Percentiles rank a stretch among this genome's conserved stretches.
phyloP scores from a whole-genome alignment of 129 eudicot species.

The Deinandra increscens region DNA sequence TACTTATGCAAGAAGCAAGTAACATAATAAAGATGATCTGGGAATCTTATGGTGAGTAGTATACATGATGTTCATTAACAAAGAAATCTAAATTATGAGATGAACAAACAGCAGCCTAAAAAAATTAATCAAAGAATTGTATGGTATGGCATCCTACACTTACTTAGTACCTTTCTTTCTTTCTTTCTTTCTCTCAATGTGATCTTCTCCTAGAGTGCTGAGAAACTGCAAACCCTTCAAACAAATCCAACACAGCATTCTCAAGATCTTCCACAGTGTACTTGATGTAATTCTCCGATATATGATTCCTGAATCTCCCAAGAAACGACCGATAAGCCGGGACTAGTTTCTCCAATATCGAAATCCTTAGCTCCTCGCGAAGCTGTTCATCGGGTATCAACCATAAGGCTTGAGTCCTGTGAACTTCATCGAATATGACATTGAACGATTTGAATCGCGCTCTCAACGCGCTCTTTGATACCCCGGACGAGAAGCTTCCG shows the following conservation, averaged over 20 bases:
- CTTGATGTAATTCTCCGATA: slow-evolving; percentile 59
- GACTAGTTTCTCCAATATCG: slow-evolving; percentile 43
- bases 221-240: slow-evolving; percentile 49
- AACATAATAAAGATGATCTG: not conserved
- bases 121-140: not conserved
- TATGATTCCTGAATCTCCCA: slow-evolving; percentile 49
- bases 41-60: not conserved
- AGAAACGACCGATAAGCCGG: slow-evolving; percentile 39
- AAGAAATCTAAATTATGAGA: not conserved
- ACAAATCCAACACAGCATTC: slow-evolving; percentile 51
- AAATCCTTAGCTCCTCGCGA: slow-evolving; percentile 49
- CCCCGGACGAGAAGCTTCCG: slow-evolving; percentile 49
- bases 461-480: slow-evolving; percentile 47
- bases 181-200: slow-evolving; percentile 18
- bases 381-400: slow-evolving; percentile 22
- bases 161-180: not conserved
- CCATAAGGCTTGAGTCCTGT: slow-evolving; percentile 50
- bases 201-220: slow-evolving; percentile 45
- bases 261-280: slow-evolving; percentile 63
- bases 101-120: slow-evolving; percentile 6
- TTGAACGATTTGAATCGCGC: slow-evolving; percentile 41
- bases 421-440: slow-evolving; percentile 61
- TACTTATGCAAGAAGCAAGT: not conserved
- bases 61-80: not conserved
- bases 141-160: not conserved